These are phyloP conservation scores for Clarireedia monteithiana DNA, from an alignment of 2,329 filamentous ascomycete species.

Conservation along the genomic window DNA sequence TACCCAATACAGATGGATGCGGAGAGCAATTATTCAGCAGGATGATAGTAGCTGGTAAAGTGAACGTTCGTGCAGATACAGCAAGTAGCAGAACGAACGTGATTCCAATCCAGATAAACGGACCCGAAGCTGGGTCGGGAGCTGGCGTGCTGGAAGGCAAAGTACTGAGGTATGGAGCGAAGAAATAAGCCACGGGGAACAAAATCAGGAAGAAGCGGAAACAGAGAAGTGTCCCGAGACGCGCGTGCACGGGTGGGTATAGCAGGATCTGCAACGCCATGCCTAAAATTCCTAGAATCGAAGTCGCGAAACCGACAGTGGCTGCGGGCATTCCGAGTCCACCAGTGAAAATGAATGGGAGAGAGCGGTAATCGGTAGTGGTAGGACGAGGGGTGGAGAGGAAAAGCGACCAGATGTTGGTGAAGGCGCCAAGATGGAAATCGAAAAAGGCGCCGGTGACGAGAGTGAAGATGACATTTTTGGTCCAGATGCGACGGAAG, in stretches of 20 bases:
- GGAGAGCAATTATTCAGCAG: constrained; percentile 53
- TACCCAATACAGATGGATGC: constrained; percentile 46
- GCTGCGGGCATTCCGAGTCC: constrained; percentile 60
- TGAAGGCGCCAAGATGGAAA: constrained; percentile 38
- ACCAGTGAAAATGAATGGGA: constrained; percentile 42
- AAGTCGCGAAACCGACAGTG: constrained; percentile 60
- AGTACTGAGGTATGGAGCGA: constrained; percentile 60
- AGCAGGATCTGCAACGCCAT: constrained; percentile 61
- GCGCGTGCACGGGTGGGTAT: constrained; percentile 57
- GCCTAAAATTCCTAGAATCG: constrained; percentile 61
- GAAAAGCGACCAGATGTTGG: constrained; percentile 51
- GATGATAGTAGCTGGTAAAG: constrained; percentile 50
- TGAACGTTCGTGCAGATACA: constrained; percentile 51
- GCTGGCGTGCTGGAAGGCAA: constrained; percentile 25
- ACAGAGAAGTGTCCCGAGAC: constrained; percentile 58
- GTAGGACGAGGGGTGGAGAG: constrained; percentile 46
- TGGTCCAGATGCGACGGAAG: constrained; percentile 16
- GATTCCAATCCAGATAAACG: constrained; percentile 49
- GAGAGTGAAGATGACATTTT: constrained; percentile 37
- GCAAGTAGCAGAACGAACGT: constrained; percentile 46
- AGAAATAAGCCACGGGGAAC: constrained; percentile 59
- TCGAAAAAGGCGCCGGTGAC: constrained; percentile 39
- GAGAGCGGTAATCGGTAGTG: constrained; percentile 12
- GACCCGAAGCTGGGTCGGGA: constrained; percentile 33
- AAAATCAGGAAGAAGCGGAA: constrained; percentile 58